phyloP scores from a whole-genome alignment of 768 basidiomycete genomes.

The Boletellus ananas region DNA sequence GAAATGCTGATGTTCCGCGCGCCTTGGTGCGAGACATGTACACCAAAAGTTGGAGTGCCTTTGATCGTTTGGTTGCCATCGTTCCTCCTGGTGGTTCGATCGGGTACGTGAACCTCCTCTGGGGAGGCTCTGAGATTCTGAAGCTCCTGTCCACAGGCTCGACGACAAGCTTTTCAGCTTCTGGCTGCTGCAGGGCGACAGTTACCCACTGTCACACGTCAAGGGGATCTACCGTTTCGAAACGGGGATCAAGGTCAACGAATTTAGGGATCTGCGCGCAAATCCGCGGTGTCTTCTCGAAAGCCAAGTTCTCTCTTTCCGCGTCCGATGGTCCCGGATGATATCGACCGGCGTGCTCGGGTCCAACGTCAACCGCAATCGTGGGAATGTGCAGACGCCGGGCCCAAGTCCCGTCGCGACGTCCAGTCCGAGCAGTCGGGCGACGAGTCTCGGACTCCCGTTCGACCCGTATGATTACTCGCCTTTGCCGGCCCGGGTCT shows the following conservation, averaged over 20 bases:
- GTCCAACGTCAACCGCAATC: constrained; percentile 28
- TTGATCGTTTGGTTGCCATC: constrained; percentile 82
- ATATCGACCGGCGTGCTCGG: constrained; percentile 66
- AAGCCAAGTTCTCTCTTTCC: constrained; percentile 75
- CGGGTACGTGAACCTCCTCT: constrained; percentile 48
- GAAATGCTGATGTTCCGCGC: constrained; percentile 82
- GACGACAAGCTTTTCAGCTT: constrained; percentile 91
- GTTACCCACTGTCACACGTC: constrained; percentile 69
- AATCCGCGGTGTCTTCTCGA: constrained; percentile 86
- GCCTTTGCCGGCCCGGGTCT: constrained; percentile 59
- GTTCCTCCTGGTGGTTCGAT: constrained; percentile 90
- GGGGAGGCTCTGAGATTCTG: background rate
- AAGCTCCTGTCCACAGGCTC: constrained; percentile 43
- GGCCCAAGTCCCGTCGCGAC: constrained; percentile 23
- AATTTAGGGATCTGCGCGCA: constrained; percentile 84
- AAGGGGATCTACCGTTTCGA: constrained; percentile 88
- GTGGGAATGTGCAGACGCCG: constrained; percentile 31
- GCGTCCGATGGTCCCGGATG: constrained; percentile 78
- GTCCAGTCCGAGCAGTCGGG: constrained; percentile 22
- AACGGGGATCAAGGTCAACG: constrained; percentile 81
- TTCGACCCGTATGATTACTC: constrained; percentile 78
- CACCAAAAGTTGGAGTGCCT: constrained; percentile 90
- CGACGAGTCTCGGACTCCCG: constrained; percentile 52
- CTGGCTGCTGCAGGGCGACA: constrained; percentile 81
- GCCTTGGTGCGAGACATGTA: constrained; percentile 87